Evolutionary conservation across 495 filamentous ascomycete species (phyloP), one percentile per base, ranked within the genome.

Genomic region (Chaetomidium leptoderma): DNA sequence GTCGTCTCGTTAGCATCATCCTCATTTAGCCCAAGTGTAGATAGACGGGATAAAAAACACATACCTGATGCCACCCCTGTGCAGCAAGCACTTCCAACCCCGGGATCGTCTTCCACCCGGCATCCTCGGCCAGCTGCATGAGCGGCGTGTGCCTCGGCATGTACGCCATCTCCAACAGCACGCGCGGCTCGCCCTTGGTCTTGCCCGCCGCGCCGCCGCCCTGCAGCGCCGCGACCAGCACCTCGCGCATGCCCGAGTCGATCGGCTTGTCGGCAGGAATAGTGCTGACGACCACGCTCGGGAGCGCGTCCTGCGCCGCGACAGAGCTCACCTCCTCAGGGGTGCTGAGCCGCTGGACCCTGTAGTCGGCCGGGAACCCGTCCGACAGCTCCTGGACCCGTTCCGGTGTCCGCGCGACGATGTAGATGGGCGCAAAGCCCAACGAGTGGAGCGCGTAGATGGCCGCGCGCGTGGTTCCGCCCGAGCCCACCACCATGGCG

Each of bases 141-240:
- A 97, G 67, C 24, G 87, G 78, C 14, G 93, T 99, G 27, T 86
- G 79, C 0, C 81, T 69, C 26, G 93, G 95, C 70, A 87, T 95
- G 71, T 99, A 99, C 4, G 93, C 92, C 93, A 99, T 97, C 76
- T 99, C 93, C 2, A 96, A 73, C 54, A 97, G 74, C 30, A 95
- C 84, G 30, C 80, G 78, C 40, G 70, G 37, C 40, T 32, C 67
- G 10, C 68, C 67, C 32, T 76, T 69, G 1, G 64, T 66, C n/a
- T 66, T 61, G 60, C 76, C 76, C 17, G 78, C 59, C 13, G 66
- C 63, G 61, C 76, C 76, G n/a, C 79, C 60, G 47, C 60, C 59
- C 23, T 57, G 54, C 37, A 99, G 80, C 10, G 89, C 62, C 44
- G 78, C 77, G 3, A 74, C 73, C 16, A 97, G 73, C 10, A 87